These are phyloP conservation scores for Pestalotiopsis sp. DNA, from an alignment of 2,329 filamentous ascomycete species.

Conservation along the genomic window DNA sequence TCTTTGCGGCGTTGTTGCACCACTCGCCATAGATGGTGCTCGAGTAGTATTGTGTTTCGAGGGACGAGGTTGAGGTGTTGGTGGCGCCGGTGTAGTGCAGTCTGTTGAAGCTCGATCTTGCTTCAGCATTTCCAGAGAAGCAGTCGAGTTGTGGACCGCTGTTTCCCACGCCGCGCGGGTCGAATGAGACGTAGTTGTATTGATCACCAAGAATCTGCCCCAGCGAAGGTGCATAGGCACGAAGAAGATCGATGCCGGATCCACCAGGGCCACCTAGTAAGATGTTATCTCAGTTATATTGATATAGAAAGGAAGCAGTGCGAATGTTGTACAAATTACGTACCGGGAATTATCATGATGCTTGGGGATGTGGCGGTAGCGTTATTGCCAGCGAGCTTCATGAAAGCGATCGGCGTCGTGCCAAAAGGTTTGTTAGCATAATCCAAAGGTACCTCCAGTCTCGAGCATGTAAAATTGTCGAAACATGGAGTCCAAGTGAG, in stretches of 20 bases:
- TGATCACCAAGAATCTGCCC: conserved; percentile 38
- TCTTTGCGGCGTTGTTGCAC: conserved; percentile 33
- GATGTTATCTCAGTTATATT: not conserved
- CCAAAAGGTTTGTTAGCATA: conserved; percentile 30
- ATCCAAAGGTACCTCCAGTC: conserved; percentile 33
- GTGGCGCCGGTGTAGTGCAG: conserved; percentile 29
- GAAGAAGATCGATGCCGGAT: conserved; percentile 37
- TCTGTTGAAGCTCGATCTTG: conserved; percentile 28
- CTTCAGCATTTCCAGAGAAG: conserved; percentile 31
- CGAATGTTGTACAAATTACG: conserved; percentile 14
- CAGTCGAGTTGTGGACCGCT: conserved; percentile 32
- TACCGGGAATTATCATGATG: conserved; percentile 32
- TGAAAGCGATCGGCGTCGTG: conserved; percentile 32
- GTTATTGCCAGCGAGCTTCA: conserved; percentile 33
- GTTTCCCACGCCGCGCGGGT: conserved; percentile 43
- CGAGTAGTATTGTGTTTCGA: conserved; percentile 34
- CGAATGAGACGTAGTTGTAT: conserved; percentile 45
- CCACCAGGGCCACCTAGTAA: conserved; percentile 38
- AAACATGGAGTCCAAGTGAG: conserved; percentile 36
- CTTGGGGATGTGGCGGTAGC: conserved; percentile 29
- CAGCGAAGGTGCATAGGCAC: conserved; percentile 19
- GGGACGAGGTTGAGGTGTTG: conserved; percentile 30
- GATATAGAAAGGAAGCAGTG: conserved; percentile 5
- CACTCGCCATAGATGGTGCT: conserved; percentile 34
- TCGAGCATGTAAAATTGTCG: conserved; percentile 32